Conservation (phyloP, 225 moss, liverwort and hornwort species). For the Rhytidiadelphus loreus region DNA sequence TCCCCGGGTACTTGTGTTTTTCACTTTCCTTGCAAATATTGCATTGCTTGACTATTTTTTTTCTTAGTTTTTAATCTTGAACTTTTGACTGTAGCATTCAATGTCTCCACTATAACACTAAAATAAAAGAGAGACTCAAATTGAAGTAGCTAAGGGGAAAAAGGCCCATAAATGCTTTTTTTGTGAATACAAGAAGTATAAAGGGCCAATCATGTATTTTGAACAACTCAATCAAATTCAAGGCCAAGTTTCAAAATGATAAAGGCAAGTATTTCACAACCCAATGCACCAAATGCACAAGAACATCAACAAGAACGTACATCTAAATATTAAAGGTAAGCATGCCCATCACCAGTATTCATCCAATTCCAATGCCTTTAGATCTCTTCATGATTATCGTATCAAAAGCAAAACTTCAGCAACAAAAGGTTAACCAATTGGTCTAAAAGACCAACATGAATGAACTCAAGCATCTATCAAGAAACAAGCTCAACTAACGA, state of each 20-base stretch:
- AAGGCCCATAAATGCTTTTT: rapidly evolving
- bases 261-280: not conserved
- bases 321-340: not conserved
- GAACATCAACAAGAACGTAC: not conserved
- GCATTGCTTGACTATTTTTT: not conserved
- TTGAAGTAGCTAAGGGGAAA: no score
- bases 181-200: not conserved
- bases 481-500: rapidly evolving
- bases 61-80: rapidly evolving
- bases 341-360: not conserved
- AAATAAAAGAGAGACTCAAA: not conserved
- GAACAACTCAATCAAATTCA: not conserved
- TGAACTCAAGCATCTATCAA: no score
- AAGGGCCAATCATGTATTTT: no score
- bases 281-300: not conserved
- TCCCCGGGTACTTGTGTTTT: no score
- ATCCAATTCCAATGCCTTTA: not conserved
- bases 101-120: rapidly evolving
- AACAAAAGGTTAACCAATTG: not conserved
- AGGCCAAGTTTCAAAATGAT: not conserved
- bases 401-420: not conserved
- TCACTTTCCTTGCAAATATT: no score
- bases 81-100: not conserved
- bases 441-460: rapidly evolving
- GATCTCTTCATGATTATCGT: rapidly evolving